Evolutionary conservation across 345 rosid genomes (phyloP).

Genomic region (Euphorbia pulcherrima): DNA sequence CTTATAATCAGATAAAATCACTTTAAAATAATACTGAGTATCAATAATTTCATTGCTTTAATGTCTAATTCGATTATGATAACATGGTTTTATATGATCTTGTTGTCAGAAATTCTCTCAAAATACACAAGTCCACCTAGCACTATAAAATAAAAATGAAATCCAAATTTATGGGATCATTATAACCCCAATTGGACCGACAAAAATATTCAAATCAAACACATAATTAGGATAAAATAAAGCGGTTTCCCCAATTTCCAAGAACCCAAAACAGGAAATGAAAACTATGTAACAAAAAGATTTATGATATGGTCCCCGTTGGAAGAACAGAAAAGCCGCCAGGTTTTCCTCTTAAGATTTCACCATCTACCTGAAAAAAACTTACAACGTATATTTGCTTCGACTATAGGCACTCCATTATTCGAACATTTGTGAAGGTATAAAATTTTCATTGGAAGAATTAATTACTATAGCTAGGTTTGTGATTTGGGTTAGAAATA

Average conservation of each 20-base stretch:
- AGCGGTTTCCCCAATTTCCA: background rate
- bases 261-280: background rate
- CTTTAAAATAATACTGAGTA: too few relatives aligned
- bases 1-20: too few relatives aligned
- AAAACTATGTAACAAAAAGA: too few relatives aligned
- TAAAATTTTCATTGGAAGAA: too few relatives aligned
- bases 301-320: constrained; percentile 30
- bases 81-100: too few relatives aligned
- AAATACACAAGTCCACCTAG: background rate
- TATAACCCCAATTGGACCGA: background rate
- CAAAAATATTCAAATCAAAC: background rate
- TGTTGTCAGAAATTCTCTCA: too few relatives aligned
- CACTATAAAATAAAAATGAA: background rate
- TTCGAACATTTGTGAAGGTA: too few relatives aligned
- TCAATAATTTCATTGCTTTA: too few relatives aligned
- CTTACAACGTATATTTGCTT: background rate
- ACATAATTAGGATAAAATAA: background rate
- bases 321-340: constrained; percentile 21
- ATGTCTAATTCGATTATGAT: too few relatives aligned
- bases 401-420: too few relatives aligned
- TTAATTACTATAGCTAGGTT: too few relatives aligned
- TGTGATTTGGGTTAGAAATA: too few relatives aligned
- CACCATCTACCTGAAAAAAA: constrained; percentile 4
- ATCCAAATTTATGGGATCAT: background rate
- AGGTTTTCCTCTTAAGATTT: constrained; percentile 13